Conservation (phyloP, 306 rosid species). For the Vachellia pachyceras region DNA sequence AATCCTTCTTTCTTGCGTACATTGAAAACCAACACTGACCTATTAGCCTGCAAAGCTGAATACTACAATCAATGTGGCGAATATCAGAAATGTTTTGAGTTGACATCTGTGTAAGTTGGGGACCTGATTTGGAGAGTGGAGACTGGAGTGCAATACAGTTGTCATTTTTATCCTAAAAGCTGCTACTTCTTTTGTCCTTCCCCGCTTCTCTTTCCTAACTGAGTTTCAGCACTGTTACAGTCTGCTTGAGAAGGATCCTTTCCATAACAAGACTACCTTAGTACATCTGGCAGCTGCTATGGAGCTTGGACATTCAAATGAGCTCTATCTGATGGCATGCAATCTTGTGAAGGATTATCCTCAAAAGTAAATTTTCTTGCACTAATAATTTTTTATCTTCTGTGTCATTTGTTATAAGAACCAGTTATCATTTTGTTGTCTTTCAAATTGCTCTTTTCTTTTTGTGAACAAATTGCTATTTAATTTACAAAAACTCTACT, state of each 20-base stretch:
- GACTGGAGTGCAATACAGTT: constrained; percentile 34
- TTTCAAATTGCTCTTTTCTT: neutral
- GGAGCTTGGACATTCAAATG: constrained; percentile 98
- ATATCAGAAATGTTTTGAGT: constrained; percentile 95
- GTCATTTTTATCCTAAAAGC: constrained; percentile 23
- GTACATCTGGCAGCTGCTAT: constrained; percentile 97
- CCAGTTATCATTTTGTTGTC: neutral
- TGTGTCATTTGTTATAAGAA: constrained; percentile 27
- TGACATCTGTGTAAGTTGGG: constrained; percentile 83
- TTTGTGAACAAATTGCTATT: neutral
- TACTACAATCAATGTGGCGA: constrained; percentile 95
- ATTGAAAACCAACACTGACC: constrained; percentile 82
- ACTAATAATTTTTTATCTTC: constrained; percentile 25
- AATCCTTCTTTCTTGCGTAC: constrained; percentile 66
- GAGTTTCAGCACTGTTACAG: constrained; percentile 50
- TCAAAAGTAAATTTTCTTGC: constrained; percentile 63
- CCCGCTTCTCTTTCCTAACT: constrained; percentile 7
- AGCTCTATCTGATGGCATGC: constrained; percentile 96
- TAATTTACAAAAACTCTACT: neutral
- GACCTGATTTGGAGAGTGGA: constrained; percentile 41
- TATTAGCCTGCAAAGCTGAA: constrained; percentile 97
- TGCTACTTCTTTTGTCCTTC: constrained; percentile 15
- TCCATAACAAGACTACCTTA: constrained; percentile 86
- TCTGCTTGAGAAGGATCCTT: constrained; percentile 92
- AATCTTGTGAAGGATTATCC: constrained; percentile 97